phyloP scores from a whole-genome alignment of 805 yeast genomes.

The Starmerella potacharoeniae region DNA sequence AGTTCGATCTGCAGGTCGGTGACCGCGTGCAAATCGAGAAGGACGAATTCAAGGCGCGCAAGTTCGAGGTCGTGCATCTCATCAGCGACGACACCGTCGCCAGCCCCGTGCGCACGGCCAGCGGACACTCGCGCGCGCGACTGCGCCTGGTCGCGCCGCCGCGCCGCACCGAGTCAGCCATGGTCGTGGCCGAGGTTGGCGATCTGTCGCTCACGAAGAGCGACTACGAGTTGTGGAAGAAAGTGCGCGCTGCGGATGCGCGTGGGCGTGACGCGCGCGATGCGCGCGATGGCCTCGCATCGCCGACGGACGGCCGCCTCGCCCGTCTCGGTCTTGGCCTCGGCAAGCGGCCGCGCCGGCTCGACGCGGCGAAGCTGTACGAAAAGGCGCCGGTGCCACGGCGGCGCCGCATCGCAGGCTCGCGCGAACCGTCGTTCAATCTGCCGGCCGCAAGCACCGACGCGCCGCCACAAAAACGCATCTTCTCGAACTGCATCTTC shows the following conservation, averaged over 20 bases:
- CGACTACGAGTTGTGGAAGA: slow-evolving; percentile 4
- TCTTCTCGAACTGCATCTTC: slow-evolving; percentile 4
- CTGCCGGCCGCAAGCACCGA: neutral
- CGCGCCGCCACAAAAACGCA: neutral
- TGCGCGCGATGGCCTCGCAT: neutral
- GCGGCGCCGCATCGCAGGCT: neutral
- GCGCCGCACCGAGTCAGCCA: neutral
- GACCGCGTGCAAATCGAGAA: slow-evolving; percentile 9
- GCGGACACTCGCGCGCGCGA: neutral
- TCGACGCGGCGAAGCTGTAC: neutral
- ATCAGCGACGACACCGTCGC: neutral
- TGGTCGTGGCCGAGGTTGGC: slow-evolving; percentile 4
- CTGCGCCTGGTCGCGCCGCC: neutral
- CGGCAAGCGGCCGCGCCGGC: neutral
- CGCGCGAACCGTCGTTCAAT: neutral
- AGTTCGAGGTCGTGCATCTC: neutral
- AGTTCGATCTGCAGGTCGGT: slow-evolving; percentile 7
- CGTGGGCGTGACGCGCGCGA: neutral
- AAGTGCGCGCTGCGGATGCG: neutral
- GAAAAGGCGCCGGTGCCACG: neutral
- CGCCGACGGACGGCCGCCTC: neutral
- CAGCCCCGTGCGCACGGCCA: neutral
- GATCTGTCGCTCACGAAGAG: slow-evolving; percentile 7
- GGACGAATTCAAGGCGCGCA: neutral
- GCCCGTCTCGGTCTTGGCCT: neutral